phyloP scores from a whole-genome alignment of 1,284 basidiomycete species.

The Leccinum solheimii region DNA sequence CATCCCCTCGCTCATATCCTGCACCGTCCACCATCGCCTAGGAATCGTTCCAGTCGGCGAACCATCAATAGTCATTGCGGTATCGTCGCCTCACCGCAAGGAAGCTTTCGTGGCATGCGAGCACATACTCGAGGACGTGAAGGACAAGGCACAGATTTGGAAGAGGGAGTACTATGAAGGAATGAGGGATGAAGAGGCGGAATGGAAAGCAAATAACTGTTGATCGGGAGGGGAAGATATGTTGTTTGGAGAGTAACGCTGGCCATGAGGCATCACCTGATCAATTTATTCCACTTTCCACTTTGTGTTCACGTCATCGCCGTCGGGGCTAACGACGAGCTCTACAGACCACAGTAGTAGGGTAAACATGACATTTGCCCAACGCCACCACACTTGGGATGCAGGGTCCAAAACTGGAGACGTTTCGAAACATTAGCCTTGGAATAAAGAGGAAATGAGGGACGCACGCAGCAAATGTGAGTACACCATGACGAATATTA shows the following conservation, averaged over 20 bases:
- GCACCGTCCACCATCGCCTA: conserved; percentile 75
- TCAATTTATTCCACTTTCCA: conserved; percentile 73
- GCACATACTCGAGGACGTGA: conserved; percentile 80
- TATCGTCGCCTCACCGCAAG: conserved; percentile 82
- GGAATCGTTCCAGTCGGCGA: conserved; percentile 78
- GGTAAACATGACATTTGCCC: conserved; percentile 85
- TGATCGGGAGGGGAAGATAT: conserved; percentile 15
- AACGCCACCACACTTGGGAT: conserved; percentile 88
- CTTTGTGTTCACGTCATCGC: conserved; percentile 65
- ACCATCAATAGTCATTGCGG: conserved; percentile 82
- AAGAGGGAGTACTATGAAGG: conserved; percentile 85
- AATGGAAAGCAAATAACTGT: conserved; percentile 70
- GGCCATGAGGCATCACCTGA: conserved; percentile 11
- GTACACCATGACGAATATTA: conserved; percentile 82
- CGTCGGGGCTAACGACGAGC: conserved; percentile 74
- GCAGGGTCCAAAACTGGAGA: conserved; percentile 72
- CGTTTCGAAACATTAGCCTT: neutral
- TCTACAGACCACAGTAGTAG: conserved; percentile 79
- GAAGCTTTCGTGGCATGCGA: conserved; percentile 83
- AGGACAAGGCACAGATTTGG: conserved; percentile 84
- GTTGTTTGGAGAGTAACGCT: conserved; percentile 10
- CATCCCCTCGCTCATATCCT: conserved; percentile 46
- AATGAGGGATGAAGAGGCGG: conserved; percentile 55
- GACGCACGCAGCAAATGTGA: conserved; percentile 75
- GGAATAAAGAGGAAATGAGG: conserved; percentile 1